Evolutionary conservation across 2,329 filamentous ascomycete species (phyloP), one percentile per base, ranked within the genome.

Genomic region (Alternaria arborescens): DNA sequence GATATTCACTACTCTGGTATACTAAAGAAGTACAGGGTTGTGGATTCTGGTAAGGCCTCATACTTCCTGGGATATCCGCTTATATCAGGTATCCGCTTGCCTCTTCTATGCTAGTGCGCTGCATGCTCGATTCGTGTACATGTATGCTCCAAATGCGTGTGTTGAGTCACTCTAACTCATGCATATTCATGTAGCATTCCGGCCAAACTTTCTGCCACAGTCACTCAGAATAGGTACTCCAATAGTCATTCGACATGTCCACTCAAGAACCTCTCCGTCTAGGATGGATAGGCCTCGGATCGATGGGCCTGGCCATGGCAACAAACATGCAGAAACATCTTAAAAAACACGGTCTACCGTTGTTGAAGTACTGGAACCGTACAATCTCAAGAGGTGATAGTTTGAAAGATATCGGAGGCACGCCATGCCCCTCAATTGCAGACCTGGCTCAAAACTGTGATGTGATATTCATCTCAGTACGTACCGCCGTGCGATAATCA

Each of bases 251-350:
- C 28, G 54, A 56, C 3, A 69, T 70, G 68, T 36, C 52, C 11
- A 55, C 47, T 10, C 22, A 50, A 30, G 34, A 52, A 10, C 5
- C 41, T 16, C 34, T 56, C 20, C 60, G 50, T 1, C n/a, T 71
- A 59, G 62, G 66, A 61, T 74, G 67, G 68, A 69, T 72, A 11
- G 84, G 84, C 4, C 78, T 86, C 0, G 83, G 84, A 1, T 85
- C 82, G 1, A 86, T 86, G 83, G 84, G 84, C 1, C 71, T 76
- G 6, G 72, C 70, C 20, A 86, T 86, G 84, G 81, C 83, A 1
- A 73, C 70, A 7, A 85, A 86, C 58, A 74, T 86, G 0, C 84
- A 85, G 41, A 80, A 74, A 26, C 71, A 85, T 51, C 61, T 85
- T 0, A 58, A 7, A 50, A 54, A 62, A 8, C 60, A 62, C 6